phyloP scores from a whole-genome alignment of 1,284 basidiomycete genomes.

The Malassezia slooffiae region DNA sequence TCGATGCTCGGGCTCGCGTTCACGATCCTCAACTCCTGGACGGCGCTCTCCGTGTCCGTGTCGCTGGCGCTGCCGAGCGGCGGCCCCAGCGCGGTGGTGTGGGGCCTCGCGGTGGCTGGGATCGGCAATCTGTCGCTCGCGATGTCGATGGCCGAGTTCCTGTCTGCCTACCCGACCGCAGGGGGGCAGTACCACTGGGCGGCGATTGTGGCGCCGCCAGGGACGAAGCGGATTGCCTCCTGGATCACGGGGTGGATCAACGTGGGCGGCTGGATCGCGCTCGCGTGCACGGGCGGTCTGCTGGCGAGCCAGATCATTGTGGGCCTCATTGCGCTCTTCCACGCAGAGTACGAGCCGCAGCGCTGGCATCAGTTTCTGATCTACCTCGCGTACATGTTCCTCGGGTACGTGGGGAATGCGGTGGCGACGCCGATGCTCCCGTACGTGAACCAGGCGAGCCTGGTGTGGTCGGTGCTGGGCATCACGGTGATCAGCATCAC shows the following conservation, averaged over 20 bases:
- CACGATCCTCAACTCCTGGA: conserved; percentile 7
- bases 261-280: conserved; percentile 46
- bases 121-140: conserved; percentile 8
- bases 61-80: conserved; percentile 16
- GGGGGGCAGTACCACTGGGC: conserved; percentile 49
- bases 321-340: conserved; percentile 46
- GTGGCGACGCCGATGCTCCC: conserved; percentile 27
- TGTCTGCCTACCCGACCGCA: conserved; percentile 21
- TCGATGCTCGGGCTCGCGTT: conserved; percentile 10
- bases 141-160: conserved; percentile 13
- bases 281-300: conserved; percentile 40
- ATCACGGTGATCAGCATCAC: conserved; percentile 48
- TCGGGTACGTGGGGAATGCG: conserved; percentile 29
- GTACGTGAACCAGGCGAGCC: conserved; percentile 16
- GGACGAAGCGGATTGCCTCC: conserved; percentile 27
- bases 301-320: conserved; percentile 43
- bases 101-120: conserved; percentile 2
- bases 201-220: conserved; percentile 38
- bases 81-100: conserved; percentile 5
- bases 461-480: conserved; percentile 47
- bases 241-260: conserved; percentile 35
- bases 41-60: conserved; percentile 32
- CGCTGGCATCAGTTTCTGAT: conserved; percentile 34
- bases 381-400: conserved; percentile 26
- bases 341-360: conserved; percentile 37